phyloP scores from a whole-genome alignment of 768 basidiomycete genomes.

The Termitomyces sp. region DNA sequence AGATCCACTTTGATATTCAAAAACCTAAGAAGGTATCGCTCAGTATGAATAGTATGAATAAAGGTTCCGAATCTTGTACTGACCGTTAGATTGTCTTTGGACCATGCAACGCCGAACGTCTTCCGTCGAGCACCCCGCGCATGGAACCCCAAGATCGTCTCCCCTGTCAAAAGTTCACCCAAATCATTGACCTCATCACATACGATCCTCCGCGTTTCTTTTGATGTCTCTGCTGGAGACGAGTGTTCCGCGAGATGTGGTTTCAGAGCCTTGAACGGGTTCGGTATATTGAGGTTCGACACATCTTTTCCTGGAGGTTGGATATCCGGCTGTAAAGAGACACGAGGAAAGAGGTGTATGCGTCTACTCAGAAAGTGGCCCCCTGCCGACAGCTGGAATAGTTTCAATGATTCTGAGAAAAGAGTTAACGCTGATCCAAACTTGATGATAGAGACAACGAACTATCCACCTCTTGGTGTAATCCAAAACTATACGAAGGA shows the following conservation, averaged over 20 bases:
- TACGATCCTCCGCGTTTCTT: conserved; percentile 21
- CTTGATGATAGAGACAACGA: conserved; percentile 11
- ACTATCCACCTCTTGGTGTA: conserved; percentile 47
- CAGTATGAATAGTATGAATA: not conserved
- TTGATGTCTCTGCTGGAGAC: conserved; percentile 15
- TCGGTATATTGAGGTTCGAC: conserved; percentile 37
- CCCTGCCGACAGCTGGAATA: conserved; percentile 38
- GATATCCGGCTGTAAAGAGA: conserved; percentile 14
- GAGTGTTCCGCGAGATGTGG: conserved; percentile 46
- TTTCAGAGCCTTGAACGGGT: conserved; percentile 56
- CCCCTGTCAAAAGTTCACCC: conserved; percentile 26
- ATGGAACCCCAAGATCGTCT: conserved; percentile 21
- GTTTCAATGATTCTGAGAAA: conserved; percentile 26
- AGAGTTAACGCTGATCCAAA: conserved; percentile 4
- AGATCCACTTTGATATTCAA: conserved; percentile 27
- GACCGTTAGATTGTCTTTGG: conserved; percentile 35
- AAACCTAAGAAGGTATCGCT: conserved; percentile 24
- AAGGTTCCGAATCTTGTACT: conserved; percentile 9
- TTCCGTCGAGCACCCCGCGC: conserved; percentile 21
- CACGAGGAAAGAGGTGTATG: conserved; percentile 29
- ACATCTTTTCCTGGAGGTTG: conserved; percentile 23
- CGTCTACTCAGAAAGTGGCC: conserved; percentile 41
- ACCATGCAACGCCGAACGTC: conserved; percentile 44
- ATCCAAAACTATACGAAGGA: conserved; percentile 36
- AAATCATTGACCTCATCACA: conserved; percentile 27